Base-by-base conservation (phyloP, 2,329 filamentous ascomycete species). In the Aspergillus fructus region DNA sequence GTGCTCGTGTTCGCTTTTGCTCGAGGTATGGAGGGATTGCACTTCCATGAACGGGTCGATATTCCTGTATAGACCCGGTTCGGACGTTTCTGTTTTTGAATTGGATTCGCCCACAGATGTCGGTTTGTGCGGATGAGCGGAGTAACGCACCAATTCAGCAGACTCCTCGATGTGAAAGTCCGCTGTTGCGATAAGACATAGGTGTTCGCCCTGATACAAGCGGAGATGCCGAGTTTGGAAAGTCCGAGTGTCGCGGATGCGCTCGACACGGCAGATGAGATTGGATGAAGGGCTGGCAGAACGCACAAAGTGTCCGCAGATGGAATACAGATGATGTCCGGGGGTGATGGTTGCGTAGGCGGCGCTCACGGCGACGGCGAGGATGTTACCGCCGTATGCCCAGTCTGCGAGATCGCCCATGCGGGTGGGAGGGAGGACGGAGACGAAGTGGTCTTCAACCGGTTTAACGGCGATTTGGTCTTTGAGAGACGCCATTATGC, bases 351-450 rank as follows among this genome's bases (percentile, higher is more conserved):
- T 50, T 5, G 48, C 34, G 30, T 50, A 50, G 33, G 33, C 48
- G 12, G 48, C 48, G 33, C 12, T 50, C 17, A 50, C 23, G 12
- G 48, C 48, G 7, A 50, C 19, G 5, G 48, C 48, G 17, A 40
- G 48, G 48, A 50, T 40, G 30, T 50, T 50, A 5, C 48, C 48
- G 17, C 48, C 48, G 48, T 50, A 50, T 4, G n/a, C 48, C 48
- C 48, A 50, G 30, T 50, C 17, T 4, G 48, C 48, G 17, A 50
- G 48, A 17, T 39, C 11, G 48, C 48, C 48, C 48, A 50, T 50
- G 33, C 48, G 17, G 6, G 33, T 50, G 3, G 48, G 48, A 3
- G 48, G 34, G 12, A 40, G 27, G 17, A 37, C 11, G 5, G 48
- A 50, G 30, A 21, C 21, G 15, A 17, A 46, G 15, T 23, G 2